These are phyloP conservation scores for Brassica juncea DNA, from an alignment of 345 rosid genomes.

Conservation along the genomic window DNA sequence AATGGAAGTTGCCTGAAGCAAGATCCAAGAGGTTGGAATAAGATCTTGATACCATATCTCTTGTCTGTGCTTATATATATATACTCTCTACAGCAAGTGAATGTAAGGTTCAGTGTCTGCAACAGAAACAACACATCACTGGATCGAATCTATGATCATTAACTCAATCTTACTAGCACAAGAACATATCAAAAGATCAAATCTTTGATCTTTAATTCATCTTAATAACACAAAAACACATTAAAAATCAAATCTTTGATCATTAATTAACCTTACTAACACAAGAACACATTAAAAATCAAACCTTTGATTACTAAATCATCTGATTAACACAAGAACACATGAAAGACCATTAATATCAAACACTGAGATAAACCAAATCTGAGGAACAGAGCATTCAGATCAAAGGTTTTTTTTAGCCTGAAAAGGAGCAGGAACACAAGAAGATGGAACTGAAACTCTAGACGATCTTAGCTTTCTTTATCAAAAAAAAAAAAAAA, in stretches of 20 bases:
- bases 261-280: background rate
- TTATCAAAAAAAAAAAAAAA: no score
- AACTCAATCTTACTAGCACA: conserved; percentile 1
- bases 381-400: background rate
- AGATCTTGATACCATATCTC: conserved; percentile 79
- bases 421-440: background rate
- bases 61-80: background rate
- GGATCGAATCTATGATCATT: conserved; percentile 23
- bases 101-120: conserved; percentile 18
- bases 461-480: background rate
- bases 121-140: conserved; percentile 4
- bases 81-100: conserved; percentile 15
- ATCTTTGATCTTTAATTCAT: conserved; percentile 14
- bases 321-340: conserved; percentile 5
- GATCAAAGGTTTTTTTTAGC: background rate
- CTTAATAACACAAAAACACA: background rate
- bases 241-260: conserved; percentile 18
- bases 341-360: background rate
- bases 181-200: background rate
- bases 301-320: conserved; percentile 13
- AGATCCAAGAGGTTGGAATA: conserved; percentile 93
- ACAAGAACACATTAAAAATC: background rate
- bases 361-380: conserved; percentile 6
- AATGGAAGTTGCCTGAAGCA: conserved; percentile 65
- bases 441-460: background rate